These are phyloP conservation scores for Furcasterigmium sp. DNA, from an alignment of 2,329 filamentous ascomycete genomes.

Conservation along the genomic window DNA sequence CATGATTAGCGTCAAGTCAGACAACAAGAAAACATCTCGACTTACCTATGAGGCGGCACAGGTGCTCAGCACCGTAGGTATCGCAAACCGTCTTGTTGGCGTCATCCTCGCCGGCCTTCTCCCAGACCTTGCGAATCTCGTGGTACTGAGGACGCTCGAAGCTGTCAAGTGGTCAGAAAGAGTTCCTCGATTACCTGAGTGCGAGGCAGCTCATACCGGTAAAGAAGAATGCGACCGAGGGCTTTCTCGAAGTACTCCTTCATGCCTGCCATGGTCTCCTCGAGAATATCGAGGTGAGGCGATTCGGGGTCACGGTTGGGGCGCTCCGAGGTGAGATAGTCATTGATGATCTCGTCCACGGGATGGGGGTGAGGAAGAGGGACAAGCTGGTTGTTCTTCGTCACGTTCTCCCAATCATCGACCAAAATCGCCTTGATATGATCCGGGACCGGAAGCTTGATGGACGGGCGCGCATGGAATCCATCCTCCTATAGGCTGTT, in stretches of 20 bases:
- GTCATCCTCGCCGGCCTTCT: constrained; percentile 54
- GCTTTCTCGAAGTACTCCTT: constrained; percentile 93
- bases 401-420: constrained; percentile 98
- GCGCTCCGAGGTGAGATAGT: constrained; percentile 70
- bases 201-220: constrained; percentile 52
- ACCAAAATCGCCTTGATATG: constrained; percentile 87
- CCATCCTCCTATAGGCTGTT: constrained; percentile 66
- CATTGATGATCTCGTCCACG: constrained; percentile 71
- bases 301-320: constrained; percentile 60
- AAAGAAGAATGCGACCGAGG: constrained; percentile 82
- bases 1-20: no score
- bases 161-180: constrained; percentile 34
- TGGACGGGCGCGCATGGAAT: constrained; percentile 77
- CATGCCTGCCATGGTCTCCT: constrained; percentile 81
- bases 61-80: constrained; percentile 88
- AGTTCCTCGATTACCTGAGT: no score
- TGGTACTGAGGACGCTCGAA: constrained; percentile 90
- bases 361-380: constrained; percentile 73
- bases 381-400: constrained; percentile 88
- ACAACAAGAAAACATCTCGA: no score
- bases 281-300: constrained; percentile 76
- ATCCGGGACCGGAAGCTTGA: constrained; percentile 83
- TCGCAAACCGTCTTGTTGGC: constrained; percentile 70
- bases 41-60: constrained; percentile 83
- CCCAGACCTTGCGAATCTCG: constrained; percentile 67